Evolutionary conservation across 441 rosid species (phyloP).

Genomic region (California macrophylla): DNA sequence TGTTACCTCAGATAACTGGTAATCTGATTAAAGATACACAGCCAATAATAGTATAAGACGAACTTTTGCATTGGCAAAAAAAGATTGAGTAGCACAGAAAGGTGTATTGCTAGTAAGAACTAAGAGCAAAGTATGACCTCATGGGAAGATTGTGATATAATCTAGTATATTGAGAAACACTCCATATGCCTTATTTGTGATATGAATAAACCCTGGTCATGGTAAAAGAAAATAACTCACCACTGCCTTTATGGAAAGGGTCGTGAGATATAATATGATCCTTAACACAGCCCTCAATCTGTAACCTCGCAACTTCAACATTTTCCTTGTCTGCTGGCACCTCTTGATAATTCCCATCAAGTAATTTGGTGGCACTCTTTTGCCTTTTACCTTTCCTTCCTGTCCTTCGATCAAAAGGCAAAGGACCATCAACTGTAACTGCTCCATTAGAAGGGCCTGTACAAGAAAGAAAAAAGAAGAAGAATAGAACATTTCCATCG

Average conservation of each 20-base stretch:
- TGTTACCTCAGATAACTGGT: neutral
- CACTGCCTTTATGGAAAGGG: constrained; percentile 21
- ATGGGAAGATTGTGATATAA: neutral
- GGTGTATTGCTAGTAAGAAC: neutral
- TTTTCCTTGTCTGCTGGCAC: constrained; percentile 38
- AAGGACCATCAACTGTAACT: constrained; percentile 34
- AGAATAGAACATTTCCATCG: neutral
- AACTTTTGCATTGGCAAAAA: neutral
- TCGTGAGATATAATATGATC: constrained; percentile 22
- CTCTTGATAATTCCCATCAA: constrained; percentile 40
- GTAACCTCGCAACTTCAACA: constrained; percentile 28
- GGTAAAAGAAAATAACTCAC: constrained; percentile 22
- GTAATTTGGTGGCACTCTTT: constrained; percentile 46
- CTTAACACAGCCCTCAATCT: constrained; percentile 12
- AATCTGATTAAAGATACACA: neutral
- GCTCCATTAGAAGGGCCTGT: constrained; percentile 38
- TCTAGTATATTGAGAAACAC: neutral
- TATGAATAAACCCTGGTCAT: neutral
- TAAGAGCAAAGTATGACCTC: neutral
- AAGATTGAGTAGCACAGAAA: neutral
- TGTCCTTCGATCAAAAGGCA: constrained; percentile 37
- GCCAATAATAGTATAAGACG: neutral
- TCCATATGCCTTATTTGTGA: neutral
- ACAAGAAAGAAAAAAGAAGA: constrained; percentile 17
- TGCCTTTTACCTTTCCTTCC: constrained; percentile 79